phyloP scores from a whole-genome alignment of 2,329 filamentous ascomycete species.

The Simplicillium aogashimaense region DNA sequence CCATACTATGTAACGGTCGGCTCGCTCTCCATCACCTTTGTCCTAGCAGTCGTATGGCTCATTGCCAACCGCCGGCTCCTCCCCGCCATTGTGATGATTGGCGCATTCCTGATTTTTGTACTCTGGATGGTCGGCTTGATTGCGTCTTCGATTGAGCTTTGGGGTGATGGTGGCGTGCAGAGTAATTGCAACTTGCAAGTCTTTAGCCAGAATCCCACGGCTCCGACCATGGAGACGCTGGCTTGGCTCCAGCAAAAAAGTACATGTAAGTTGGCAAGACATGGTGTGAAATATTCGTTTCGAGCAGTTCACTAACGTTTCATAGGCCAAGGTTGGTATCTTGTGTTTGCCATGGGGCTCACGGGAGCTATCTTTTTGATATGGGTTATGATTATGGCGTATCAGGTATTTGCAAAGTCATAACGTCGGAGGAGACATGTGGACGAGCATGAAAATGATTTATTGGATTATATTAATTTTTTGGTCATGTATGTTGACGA shows the following conservation, averaged over 20 bases:
- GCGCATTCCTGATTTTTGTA: conserved; percentile 55
- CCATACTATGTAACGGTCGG: conserved; percentile 53
- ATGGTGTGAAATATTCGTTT: too few relatives aligned
- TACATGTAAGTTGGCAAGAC: conserved; percentile 53
- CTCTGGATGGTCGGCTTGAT: conserved; percentile 59
- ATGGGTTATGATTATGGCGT: conserved; percentile 62
- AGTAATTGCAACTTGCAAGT: conserved; percentile 50
- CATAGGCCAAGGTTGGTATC: conserved; percentile 51
- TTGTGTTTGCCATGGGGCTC: conserved; percentile 53
- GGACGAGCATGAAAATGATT: too few relatives aligned
- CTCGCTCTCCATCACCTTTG: conserved; percentile 54
- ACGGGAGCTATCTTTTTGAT: conserved; percentile 50
- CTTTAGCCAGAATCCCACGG: conserved; percentile 37
- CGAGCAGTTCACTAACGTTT: too few relatives aligned
- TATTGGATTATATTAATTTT: too few relatives aligned
- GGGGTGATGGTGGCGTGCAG: conserved; percentile 49
- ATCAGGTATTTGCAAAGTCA: conserved; percentile 48
- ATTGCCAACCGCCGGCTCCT: conserved; percentile 52
- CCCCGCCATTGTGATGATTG: conserved; percentile 52
- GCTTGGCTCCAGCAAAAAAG: conserved; percentile 55
- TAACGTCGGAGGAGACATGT: too few relatives aligned
- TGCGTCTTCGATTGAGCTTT: conserved; percentile 52
- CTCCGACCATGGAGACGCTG: conserved; percentile 43
- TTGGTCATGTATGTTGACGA: too few relatives aligned
- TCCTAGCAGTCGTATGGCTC: conserved; percentile 53